Evolutionary conservation across 106 monocot species (phyloP).

Genomic region (Allium sativum): DNA sequence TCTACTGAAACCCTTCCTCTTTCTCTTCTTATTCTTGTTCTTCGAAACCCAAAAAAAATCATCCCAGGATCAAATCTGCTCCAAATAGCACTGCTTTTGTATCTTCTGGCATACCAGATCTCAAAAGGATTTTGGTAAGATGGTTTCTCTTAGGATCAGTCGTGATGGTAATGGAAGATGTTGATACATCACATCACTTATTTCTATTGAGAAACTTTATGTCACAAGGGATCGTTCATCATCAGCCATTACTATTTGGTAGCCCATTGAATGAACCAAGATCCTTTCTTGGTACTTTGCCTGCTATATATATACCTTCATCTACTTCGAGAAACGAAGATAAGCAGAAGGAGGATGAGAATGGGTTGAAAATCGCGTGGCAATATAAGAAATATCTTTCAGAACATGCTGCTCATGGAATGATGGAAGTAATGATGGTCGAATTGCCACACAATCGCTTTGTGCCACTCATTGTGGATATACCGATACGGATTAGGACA

Average conservation of each 20-base stretch:
- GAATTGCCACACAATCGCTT: conserved; percentile 87
- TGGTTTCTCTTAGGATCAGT: conserved; percentile 65
- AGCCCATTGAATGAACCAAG: conserved; percentile 51
- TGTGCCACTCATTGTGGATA: conserved; percentile 82
- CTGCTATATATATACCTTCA: conserved; percentile 29
- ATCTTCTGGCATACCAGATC: conserved; percentile 85
- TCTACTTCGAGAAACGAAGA: conserved; percentile 18
- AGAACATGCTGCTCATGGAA: conserved; percentile 35
- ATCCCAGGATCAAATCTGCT: conserved; percentile 35
- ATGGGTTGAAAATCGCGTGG: conserved; percentile 84
- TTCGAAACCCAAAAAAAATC: neutral
- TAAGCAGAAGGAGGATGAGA: conserved; percentile 11
- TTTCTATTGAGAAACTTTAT: conserved; percentile 80
- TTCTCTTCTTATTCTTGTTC: conserved; percentile 7
- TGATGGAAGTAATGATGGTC: conserved; percentile 42
- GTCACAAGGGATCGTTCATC: conserved; percentile 80
- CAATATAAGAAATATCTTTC: conserved; percentile 97
- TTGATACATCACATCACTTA: conserved; percentile 84
- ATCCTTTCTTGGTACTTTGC: conserved; percentile 78
- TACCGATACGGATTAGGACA: conserved; percentile 80
- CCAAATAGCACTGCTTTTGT: conserved; percentile 43
- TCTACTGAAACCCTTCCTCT: conserved; percentile 23
- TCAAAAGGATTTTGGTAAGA: conserved; percentile 79
- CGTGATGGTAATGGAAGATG: conserved; percentile 85
- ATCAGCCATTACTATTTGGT: conserved; percentile 67